Conservation (phyloP, 352 stramenopile species). For the Globisporangium nagaii region DNA sequence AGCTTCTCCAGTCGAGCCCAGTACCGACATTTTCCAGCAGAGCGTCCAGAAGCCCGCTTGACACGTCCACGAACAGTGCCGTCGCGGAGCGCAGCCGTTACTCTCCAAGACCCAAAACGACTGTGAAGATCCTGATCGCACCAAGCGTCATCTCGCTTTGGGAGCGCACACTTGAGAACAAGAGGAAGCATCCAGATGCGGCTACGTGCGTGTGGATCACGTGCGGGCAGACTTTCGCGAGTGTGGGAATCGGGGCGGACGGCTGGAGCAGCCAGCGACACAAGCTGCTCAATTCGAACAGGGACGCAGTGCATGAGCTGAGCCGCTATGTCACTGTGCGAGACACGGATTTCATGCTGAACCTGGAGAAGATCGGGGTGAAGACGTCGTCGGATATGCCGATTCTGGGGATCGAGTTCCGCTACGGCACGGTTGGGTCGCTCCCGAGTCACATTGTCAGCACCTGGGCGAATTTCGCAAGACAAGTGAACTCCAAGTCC, state of each 20-base stretch:
- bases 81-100: slow-evolving; percentile 2
- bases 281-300: slow-evolving; percentile 6
- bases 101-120: slow-evolving; percentile 14
- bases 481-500: slow-evolving; percentile 30
- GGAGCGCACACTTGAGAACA: slow-evolving; percentile 14
- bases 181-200: neutral
- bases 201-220: slow-evolving; percentile 39
- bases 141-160: slow-evolving; percentile 63
- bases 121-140: slow-evolving; percentile 61
- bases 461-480: slow-evolving; percentile 45
- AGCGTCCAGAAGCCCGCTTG: neutral
- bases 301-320: slow-evolving; percentile 29
- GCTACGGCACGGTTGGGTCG: slow-evolving; percentile 24
- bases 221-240: slow-evolving; percentile 62
- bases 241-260: slow-evolving; percentile 32
- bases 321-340: slow-evolving; percentile 33
- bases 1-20: slow-evolving; percentile 16
- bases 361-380: slow-evolving; percentile 47
- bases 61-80: neutral
- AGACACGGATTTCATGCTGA: slow-evolving; percentile 49
- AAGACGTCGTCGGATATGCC: slow-evolving; percentile 37
- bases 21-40: neutral
- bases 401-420: slow-evolving; percentile 37
- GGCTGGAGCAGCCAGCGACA: slow-evolving; percentile 12
- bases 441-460: slow-evolving; percentile 34